A percentile compares a stretch with the other conserved stretches of the same genome.
Conservation (phyloP, 768 basidiomycete genomes). For the Boletus reticulatus region DNA sequence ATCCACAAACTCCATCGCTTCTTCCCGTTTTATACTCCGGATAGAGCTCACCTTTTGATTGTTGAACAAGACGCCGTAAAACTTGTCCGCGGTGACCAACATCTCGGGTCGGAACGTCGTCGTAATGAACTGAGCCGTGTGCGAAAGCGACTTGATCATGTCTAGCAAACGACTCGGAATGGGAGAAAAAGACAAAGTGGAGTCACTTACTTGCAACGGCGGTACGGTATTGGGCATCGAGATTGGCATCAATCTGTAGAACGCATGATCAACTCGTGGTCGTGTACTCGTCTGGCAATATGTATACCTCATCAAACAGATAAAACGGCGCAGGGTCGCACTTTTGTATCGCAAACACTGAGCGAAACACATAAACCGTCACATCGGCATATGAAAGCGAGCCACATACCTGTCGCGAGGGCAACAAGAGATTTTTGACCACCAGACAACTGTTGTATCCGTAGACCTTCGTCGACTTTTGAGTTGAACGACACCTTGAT, state of each 20-base stretch:
- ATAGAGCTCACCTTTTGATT: slow-evolving; percentile 94
- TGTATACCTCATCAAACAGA: slow-evolving; percentile 87
- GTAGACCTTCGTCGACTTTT: slow-evolving; percentile 92
- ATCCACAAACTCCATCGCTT: slow-evolving; percentile 94
- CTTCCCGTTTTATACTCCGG: slow-evolving; percentile 79
- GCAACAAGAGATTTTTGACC: slow-evolving; percentile 98
- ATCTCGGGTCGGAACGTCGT: slow-evolving; percentile 99
- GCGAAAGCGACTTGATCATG: slow-evolving; percentile 91
- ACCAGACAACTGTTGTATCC: slow-evolving; percentile 95
- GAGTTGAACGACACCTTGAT: slow-evolving; percentile 99
- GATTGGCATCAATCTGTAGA: slow-evolving; percentile 87
- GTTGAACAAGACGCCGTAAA: slow-evolving; percentile 96
- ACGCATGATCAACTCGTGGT: neutral
- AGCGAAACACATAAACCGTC: slow-evolving; percentile 2
- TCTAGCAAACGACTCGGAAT: slow-evolving; percentile 33
- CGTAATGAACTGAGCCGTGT: slow-evolving; percentile 93
- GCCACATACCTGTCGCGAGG: slow-evolving; percentile 73
- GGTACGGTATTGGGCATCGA: slow-evolving; percentile 96
- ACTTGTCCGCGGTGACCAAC: slow-evolving; percentile 93
- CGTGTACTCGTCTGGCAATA: neutral
- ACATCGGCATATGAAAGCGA: neutral
- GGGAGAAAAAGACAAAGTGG: slow-evolving; percentile 19
- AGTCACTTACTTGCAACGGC: slow-evolving; percentile 80
- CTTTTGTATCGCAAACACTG: slow-evolving; percentile 98
- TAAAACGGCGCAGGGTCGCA: slow-evolving; percentile 99